Evolutionary conservation across 352 stramenopile genomes (phyloP).

Genomic region (Plasmopara muralis): DNA sequence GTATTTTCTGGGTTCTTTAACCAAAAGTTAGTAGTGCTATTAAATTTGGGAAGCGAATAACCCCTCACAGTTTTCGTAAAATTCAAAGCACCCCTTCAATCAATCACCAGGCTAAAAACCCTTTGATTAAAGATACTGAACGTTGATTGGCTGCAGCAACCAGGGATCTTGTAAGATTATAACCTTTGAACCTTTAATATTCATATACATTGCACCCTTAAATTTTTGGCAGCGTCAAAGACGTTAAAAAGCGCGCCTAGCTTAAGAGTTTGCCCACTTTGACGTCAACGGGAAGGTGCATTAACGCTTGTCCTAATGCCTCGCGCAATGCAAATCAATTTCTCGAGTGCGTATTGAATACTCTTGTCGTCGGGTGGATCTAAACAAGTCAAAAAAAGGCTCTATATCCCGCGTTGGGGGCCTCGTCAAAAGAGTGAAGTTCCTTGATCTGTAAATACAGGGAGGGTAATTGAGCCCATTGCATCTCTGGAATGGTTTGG

Average conservation of each 20-base stretch:
- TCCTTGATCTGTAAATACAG: constrained; percentile 96
- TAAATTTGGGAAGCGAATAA: no score
- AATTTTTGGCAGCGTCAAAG: constrained; percentile 44
- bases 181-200: no score
- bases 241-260: constrained; percentile 92
- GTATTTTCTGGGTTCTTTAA: no score
- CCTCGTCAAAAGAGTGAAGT: constrained; percentile 46
- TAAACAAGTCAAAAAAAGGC: constrained; percentile 88
- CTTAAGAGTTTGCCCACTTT: constrained; percentile 94
- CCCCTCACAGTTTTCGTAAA: no score
- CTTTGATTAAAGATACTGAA: no score
- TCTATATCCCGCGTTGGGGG: constrained; percentile 21
- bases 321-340: constrained; percentile 81
- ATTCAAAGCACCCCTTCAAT: no score
- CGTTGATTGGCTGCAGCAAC: no score
- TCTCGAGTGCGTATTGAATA: constrained; percentile 86
- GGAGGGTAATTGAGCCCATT: constrained; percentile 91
- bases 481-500: constrained; percentile 92
- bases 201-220: no score
- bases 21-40: no score
- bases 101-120: no score
- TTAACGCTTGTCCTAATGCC: constrained; percentile 88
- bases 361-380: constrained; percentile 86
- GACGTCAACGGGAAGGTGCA: constrained; percentile 93
- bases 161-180: no score